phyloP scores from a whole-genome alignment of 257 asterid species.

The Paulownia fortunei region DNA sequence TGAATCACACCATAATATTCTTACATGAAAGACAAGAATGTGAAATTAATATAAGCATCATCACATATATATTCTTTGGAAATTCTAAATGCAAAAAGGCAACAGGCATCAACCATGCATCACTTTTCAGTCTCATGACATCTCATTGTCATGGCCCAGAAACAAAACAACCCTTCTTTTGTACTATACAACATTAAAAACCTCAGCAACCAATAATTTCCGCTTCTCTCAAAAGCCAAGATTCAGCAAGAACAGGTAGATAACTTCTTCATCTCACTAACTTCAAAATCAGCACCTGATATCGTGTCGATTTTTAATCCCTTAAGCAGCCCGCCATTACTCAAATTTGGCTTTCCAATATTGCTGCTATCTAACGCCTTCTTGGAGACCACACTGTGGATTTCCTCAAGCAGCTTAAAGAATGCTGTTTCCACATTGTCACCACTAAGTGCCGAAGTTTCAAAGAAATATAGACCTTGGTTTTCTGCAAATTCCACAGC shows the following conservation, averaged over 20 bases:
- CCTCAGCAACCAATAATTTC: neutral
- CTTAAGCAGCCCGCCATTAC: constrained; percentile 36
- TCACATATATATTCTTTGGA: neutral
- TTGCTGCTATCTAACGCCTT: constrained; percentile 50
- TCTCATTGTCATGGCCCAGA: neutral
- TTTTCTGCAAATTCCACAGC: constrained; percentile 62
- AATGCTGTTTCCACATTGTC: constrained; percentile 67
- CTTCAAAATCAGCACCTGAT: constrained; percentile 59
- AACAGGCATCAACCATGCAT: neutral
- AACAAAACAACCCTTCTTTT: neutral
- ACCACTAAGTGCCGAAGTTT: constrained; percentile 66
- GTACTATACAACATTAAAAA: neutral
- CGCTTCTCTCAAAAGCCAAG: neutral
- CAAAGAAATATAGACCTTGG: constrained; percentile 62
- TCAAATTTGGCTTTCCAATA: constrained; percentile 29
- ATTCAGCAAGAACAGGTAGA: constrained; percentile 72
- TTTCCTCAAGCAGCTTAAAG: constrained; percentile 58
- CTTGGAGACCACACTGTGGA: constrained; percentile 56
- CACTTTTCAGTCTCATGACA: neutral
- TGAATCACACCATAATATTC: neutral
- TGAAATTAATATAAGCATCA: neutral
- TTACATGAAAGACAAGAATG: neutral
- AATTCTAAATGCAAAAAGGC: neutral
- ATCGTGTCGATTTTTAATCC: constrained; percentile 60
- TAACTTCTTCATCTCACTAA: constrained; percentile 74